phyloP scores from a whole-genome alignment of 345 rosid genomes.

The Xanthoceras sorbifolium region DNA sequence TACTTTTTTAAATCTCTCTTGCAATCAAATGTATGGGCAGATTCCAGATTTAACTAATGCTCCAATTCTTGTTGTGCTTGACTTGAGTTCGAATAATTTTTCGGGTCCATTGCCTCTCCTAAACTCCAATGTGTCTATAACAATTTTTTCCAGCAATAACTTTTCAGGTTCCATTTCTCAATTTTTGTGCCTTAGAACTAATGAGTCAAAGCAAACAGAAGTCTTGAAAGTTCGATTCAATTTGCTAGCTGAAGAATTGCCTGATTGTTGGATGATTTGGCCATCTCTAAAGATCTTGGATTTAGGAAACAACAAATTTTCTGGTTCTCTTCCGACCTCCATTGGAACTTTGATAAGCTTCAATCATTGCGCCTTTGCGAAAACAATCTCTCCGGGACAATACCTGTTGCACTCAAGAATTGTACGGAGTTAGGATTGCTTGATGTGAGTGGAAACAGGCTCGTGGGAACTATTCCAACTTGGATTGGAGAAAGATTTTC shows the following conservation, averaged over 20 bases:
- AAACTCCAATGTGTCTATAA: neutral
- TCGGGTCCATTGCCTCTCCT: conserved; percentile 26
- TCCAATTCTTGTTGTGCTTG: neutral
- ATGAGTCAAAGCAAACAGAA: neutral
- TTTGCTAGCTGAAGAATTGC: conserved; percentile 29
- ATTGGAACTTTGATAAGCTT: neutral
- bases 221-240: conserved; percentile 41
- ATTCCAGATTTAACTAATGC: conserved; percentile 8
- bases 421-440: neutral
- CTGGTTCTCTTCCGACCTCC: neutral
- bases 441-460: neutral
- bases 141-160: conserved; percentile 24
- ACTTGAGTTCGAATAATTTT: conserved; percentile 27
- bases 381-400: neutral
- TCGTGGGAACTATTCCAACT: neutral
- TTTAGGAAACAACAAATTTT: conserved; percentile 7
- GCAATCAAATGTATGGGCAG: conserved; percentile 28
- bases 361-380: neutral
- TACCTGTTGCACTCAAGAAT: neutral
- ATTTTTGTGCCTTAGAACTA: conserved; percentile 20
- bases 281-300: neutral
- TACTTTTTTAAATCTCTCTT: conserved; percentile 23
- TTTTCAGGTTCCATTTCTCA: neutral
- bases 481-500: conserved; percentile 16
- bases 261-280: conserved; percentile 28